A percentile compares a stretch with the other conserved stretches of the same genome.
Evolutionary conservation across 202 grass and related monocot species (phyloP).

Genomic region (Tripidium arundinaceum): DNA sequence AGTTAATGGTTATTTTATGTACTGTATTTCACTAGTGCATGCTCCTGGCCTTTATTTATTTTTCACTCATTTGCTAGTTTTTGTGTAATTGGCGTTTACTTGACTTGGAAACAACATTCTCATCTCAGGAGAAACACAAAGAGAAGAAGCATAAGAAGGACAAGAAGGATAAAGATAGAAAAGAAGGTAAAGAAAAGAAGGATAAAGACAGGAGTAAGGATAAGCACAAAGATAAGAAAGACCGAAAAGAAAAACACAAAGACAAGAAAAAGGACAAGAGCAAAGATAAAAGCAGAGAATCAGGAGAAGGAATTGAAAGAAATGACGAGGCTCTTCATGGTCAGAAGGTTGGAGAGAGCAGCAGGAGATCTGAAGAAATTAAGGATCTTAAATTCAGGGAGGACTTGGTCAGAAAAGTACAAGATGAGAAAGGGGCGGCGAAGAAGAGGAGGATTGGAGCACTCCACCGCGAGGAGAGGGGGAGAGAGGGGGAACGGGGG

Average conservation of each 20-base stretch:
- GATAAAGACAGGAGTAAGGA: constrained; percentile 62
- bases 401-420: constrained; percentile 44
- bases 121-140: constrained; percentile 61
- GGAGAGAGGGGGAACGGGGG: not conserved
- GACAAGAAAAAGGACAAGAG: constrained; percentile 66
- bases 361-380: constrained; percentile 38
- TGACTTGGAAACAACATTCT: not conserved
- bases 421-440: constrained; percentile 38
- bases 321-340: constrained; percentile 27
- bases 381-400: constrained; percentile 48
- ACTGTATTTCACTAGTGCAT: not conserved
- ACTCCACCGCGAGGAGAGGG: not conserved
- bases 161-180: constrained; percentile 59
- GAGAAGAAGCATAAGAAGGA: constrained; percentile 77
- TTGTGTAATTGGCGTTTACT: not conserved
- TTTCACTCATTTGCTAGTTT: not conserved
- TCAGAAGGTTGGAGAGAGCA: constrained; percentile 44
- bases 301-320: constrained; percentile 36
- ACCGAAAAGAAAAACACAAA: constrained; percentile 62
- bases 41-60: not conserved
- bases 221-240: constrained; percentile 72
- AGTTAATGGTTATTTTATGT: not conserved
- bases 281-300: constrained; percentile 61
- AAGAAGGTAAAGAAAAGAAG: constrained; percentile 68
- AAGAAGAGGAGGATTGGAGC: constrained; percentile 16